A percentile compares a stretch with the other conserved stretches of the same genome.
phyloP scores from a whole-genome alignment of 73 alveolate genomes.

The Paramecium biaurelia region DNA sequence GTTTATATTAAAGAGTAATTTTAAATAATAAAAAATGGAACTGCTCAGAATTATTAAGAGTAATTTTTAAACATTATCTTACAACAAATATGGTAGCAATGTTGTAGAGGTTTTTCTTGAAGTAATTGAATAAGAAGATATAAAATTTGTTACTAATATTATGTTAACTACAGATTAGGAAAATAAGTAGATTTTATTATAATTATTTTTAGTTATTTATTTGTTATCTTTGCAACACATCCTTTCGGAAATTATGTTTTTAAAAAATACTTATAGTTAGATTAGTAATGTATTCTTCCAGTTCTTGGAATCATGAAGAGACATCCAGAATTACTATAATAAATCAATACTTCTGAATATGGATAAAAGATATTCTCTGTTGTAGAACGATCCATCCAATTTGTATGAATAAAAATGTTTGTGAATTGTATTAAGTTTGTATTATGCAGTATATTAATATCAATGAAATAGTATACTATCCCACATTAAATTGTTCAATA shows the following conservation, averaged over 20 bases:
- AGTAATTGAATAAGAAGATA: background rate
- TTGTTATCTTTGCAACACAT: background rate
- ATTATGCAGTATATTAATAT: background rate
- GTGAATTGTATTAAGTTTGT: background rate
- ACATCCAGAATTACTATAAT: background rate
- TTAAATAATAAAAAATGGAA: background rate
- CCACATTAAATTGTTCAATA: background rate
- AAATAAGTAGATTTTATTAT: background rate
- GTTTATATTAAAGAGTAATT: background rate
- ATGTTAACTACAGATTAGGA: background rate
- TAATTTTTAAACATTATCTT: background rate
- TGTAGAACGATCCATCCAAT: background rate
- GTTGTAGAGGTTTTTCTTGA: background rate
- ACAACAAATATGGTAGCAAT: conserved; percentile 31
- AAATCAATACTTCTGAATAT: background rate
- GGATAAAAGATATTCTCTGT: background rate
- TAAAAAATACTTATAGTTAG: conserved; percentile 7
- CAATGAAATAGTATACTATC: background rate
- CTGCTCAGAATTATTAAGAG: background rate
- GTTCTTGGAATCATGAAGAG: background rate
- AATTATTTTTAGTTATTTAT: background rate
- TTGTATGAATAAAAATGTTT: background rate
- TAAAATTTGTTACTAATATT: background rate
- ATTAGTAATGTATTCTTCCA: background rate
- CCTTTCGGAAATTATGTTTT: conserved; percentile 7